phyloP scores from a whole-genome alignment of 257 asterid species.

The Salvia miltiorrhiza region DNA sequence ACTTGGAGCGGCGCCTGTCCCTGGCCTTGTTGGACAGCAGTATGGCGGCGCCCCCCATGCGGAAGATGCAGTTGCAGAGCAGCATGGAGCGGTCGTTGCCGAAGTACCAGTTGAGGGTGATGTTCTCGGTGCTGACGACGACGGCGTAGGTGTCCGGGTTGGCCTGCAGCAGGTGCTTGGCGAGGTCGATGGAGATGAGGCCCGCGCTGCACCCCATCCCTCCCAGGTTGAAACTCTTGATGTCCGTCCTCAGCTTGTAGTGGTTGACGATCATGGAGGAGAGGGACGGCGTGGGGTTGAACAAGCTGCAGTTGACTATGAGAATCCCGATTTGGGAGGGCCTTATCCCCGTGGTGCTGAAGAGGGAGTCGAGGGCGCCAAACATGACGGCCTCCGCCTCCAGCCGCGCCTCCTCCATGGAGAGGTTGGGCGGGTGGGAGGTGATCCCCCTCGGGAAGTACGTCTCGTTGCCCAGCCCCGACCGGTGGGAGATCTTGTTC shows the following conservation, averaged over 20 bases:
- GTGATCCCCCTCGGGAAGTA: constrained; percentile 46
- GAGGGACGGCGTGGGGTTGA: constrained; percentile 59
- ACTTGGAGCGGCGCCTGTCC: constrained; percentile 44
- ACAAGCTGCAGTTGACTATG: constrained; percentile 53
- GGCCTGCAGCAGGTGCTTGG: constrained; percentile 47
- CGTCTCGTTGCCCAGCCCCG: constrained; percentile 59
- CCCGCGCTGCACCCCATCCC: constrained; percentile 76
- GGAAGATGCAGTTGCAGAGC: constrained; percentile 54
- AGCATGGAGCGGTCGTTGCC: constrained; percentile 68
- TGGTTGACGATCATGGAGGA: constrained; percentile 63
- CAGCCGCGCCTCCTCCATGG: constrained; percentile 41
- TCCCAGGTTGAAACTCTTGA: constrained; percentile 52
- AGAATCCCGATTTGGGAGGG: constrained; percentile 46
- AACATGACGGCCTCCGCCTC: constrained; percentile 58
- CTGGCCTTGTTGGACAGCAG: constrained; percentile 39
- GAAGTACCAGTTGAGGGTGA: constrained; percentile 58
- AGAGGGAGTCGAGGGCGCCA: constrained; percentile 48
- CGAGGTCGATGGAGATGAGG: constrained; percentile 49
- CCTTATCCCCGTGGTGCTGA: constrained; percentile 30
- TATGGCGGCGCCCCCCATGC: constrained; percentile 60
- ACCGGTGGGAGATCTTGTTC: constrained; percentile 38
- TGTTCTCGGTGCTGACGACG: constrained; percentile 56
- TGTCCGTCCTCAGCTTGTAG: constrained; percentile 50
- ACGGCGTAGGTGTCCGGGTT: constrained; percentile 42
- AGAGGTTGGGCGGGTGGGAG: constrained; percentile 37